phyloP scores from a whole-genome alignment of 805 yeast species.

The Kazachstania martiniae region DNA sequence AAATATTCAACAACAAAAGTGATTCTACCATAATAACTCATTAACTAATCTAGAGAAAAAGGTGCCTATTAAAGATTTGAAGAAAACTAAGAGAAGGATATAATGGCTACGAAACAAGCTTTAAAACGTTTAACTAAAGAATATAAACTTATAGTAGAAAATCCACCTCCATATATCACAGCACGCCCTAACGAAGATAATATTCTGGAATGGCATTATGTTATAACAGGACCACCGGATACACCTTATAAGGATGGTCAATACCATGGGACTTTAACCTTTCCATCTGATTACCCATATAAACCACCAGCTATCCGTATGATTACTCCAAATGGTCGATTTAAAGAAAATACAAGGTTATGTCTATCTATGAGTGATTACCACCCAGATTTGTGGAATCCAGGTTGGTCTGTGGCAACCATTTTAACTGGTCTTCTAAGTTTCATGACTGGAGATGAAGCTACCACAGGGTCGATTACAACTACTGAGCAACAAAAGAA shows the following conservation, averaged over 20 bases:
- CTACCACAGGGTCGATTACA: constrained; percentile 71
- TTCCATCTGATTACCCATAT: constrained; percentile 82
- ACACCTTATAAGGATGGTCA: constrained; percentile 83
- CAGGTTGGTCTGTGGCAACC: constrained; percentile 90
- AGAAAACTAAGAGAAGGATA: background rate
- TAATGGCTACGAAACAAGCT: constrained; percentile 37
- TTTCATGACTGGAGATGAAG: constrained; percentile 83
- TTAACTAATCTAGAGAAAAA: background rate
- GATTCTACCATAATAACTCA: background rate
- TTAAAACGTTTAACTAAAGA: constrained; percentile 57
- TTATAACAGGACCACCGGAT: constrained; percentile 84
- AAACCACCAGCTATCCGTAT: constrained; percentile 85
- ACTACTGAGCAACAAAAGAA: constrained; percentile 51
- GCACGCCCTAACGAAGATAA: constrained; percentile 85
- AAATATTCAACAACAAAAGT: too few species aligned
- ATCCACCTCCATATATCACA: constrained; percentile 73
- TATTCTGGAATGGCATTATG: constrained; percentile 88
- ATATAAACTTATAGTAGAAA: constrained; percentile 62
- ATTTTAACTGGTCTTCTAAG: constrained; percentile 79
- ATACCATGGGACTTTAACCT: constrained; percentile 77
- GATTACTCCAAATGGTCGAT: constrained; percentile 85
- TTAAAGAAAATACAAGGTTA: constrained; percentile 66
- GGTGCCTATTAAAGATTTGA: background rate
- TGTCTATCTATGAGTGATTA: constrained; percentile 91
- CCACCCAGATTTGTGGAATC: constrained; percentile 94